A percentile compares a stretch with the other conserved stretches of the same genome.
Conservation (phyloP, 129 eudicot genomes). For the Logfia minima region DNA sequence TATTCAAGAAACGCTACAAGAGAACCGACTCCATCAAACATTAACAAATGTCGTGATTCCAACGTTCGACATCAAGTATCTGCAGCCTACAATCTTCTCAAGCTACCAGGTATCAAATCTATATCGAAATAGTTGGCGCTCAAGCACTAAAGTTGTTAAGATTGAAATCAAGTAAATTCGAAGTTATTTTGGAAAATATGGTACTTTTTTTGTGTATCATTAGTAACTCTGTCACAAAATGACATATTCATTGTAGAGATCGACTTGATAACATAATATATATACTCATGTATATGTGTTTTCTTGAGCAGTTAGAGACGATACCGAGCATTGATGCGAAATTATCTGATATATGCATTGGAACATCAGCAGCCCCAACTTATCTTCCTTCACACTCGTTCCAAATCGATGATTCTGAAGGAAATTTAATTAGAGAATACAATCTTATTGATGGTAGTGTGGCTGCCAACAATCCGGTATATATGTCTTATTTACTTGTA, state of each 20-base stretch:
- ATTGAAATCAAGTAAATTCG: no score
- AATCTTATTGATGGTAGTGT: slow-evolving; percentile 63
- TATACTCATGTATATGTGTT: slow-evolving; percentile 15
- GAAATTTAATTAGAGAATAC: slow-evolving; percentile 33
- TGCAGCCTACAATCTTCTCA: slow-evolving; percentile 59
- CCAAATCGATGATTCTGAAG: slow-evolving; percentile 23
- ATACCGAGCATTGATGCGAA: slow-evolving; percentile 43
- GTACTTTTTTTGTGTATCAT: no score
- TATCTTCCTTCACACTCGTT: slow-evolving; percentile 51
- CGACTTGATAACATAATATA: no score
- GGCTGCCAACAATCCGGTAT: slow-evolving; percentile 56
- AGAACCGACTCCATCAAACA: slow-evolving; percentile 36
- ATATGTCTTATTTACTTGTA: background rate
- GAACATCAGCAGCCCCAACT: slow-evolving; percentile 72
- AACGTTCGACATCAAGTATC: slow-evolving; percentile 51
- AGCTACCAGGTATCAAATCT: slow-evolving; percentile 9
- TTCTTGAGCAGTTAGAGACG: slow-evolving; percentile 30
- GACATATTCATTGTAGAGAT: no score
- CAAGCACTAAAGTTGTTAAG: no score
- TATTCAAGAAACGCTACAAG: slow-evolving; percentile 9
- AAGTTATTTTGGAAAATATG: no score
- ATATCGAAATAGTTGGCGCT: no score
- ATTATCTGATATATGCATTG: slow-evolving; percentile 52
- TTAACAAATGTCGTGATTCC: slow-evolving; percentile 64
- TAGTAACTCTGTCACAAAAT: no score